A percentile compares a stretch with the other conserved stretches of the same genome.
Evolutionary conservation across 2,329 filamentous ascomycete genomes (phyloP).

Genomic region (Blastomyces gilchristii): DNA sequence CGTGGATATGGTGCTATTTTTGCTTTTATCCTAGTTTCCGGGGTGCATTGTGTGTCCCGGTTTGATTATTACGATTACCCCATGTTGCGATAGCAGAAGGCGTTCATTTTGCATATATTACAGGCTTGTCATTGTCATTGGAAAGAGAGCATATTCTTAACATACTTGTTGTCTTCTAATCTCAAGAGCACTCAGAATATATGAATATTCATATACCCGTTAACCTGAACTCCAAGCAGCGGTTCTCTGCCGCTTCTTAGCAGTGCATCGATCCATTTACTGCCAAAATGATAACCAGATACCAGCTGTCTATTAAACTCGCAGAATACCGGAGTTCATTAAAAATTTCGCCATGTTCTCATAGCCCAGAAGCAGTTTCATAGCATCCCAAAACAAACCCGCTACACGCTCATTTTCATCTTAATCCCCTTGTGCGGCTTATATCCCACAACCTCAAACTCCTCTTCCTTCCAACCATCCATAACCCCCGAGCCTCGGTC

Average conservation of each 20-base stretch:
- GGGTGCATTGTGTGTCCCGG: neutral
- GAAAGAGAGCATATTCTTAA: neutral
- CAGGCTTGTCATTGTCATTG: neutral
- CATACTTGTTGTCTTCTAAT: neutral
- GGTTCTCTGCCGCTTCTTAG: neutral
- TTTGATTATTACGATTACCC: neutral
- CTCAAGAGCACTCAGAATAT: neutral
- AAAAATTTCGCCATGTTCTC: neutral
- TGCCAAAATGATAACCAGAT: neutral
- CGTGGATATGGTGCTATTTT: neutral
- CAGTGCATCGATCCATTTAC: neutral
- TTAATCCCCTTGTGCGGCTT: slow-evolving; percentile 82
- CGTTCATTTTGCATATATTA: neutral
- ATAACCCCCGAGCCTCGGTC: slow-evolving; percentile 71
- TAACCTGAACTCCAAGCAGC: neutral
- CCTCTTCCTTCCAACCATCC: slow-evolving; percentile 81
- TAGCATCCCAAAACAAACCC: slow-evolving; percentile 26
- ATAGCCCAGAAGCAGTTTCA: neutral
- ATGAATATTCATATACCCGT: neutral
- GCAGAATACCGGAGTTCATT: neutral
- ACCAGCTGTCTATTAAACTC: neutral
- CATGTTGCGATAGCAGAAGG: neutral
- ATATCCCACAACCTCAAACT: slow-evolving; percentile 81
- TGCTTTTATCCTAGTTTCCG: neutral
- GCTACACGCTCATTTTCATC: slow-evolving; percentile 91